Conservation (phyloP, 192 early-diverging fungal species). For the Coemansia sp. region DNA sequence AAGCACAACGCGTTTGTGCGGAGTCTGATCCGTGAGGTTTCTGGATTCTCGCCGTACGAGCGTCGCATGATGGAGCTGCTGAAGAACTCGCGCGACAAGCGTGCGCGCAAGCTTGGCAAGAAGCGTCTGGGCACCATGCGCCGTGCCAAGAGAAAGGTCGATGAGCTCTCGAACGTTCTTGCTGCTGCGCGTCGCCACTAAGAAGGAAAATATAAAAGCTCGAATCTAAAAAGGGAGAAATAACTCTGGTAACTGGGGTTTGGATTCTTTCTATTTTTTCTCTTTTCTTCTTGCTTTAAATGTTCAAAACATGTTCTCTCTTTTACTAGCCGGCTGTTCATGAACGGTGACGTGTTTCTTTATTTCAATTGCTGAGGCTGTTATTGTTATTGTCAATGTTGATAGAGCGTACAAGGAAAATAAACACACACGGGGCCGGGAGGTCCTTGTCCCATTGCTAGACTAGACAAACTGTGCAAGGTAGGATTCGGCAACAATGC, state of each 20-base stretch:
- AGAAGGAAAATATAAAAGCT: neutral
- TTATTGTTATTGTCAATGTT: neutral
- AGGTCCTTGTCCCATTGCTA: too few relatives aligned
- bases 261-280: slow-evolving; percentile 7
- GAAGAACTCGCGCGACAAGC: slow-evolving; percentile 99
- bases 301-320: neutral
- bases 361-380: neutral
- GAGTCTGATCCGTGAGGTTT: slow-evolving; percentile 94
- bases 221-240: neutral
- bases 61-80: slow-evolving; percentile 99
- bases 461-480: slow-evolving; percentile 50
- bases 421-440: too few relatives aligned
- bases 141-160: slow-evolving; percentile 99
- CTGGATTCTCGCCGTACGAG: slow-evolving; percentile 98
- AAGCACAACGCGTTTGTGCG: slow-evolving; percentile 91
- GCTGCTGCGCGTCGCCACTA: slow-evolving; percentile 85
- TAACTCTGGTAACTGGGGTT: slow-evolving; percentile 5
- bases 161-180: slow-evolving; percentile 92
- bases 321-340: too few relatives aligned
- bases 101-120: slow-evolving; percentile 98
- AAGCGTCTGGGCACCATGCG: slow-evolving; percentile 93
- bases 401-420: neutral
- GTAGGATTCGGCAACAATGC: slow-evolving; percentile 84
- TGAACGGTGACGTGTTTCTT: slow-evolving; percentile 4
- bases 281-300: slow-evolving; percentile 2